Conservation (phyloP, 495 filamentous ascomycete genomes). For the Hypoxylon subgilvum region DNA sequence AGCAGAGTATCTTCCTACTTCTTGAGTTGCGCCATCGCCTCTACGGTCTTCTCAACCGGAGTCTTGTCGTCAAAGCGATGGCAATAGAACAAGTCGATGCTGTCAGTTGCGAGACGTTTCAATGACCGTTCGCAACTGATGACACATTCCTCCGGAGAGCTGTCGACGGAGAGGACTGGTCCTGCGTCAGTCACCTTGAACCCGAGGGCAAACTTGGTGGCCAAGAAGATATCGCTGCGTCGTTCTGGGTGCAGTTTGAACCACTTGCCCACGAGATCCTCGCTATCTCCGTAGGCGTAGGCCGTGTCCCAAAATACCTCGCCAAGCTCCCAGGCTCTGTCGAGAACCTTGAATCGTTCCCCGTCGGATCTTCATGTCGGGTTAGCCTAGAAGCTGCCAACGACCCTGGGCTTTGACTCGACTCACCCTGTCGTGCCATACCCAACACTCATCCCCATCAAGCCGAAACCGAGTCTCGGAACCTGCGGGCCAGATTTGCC, state of each 20-base stretch:
- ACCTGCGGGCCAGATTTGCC: slow-evolving; percentile 62
- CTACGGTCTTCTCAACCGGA: slow-evolving; percentile 69
- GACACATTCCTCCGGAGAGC: slow-evolving; percentile 60
- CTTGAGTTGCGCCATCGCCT: slow-evolving; percentile 54
- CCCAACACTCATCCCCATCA: slow-evolving; percentile 58
- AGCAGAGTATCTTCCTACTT: slow-evolving; percentile 25
- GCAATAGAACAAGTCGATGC: slow-evolving; percentile 67
- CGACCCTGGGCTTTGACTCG: neutral
- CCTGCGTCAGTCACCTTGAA: slow-evolving; percentile 9
- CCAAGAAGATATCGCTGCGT: slow-evolving; percentile 61
- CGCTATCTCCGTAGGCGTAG: slow-evolving; percentile 56
- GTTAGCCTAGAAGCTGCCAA: neutral
- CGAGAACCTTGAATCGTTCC: slow-evolving; percentile 56
- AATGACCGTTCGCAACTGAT: slow-evolving; percentile 59
- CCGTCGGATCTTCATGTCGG: slow-evolving; percentile 42
- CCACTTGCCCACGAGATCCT: slow-evolving; percentile 62
- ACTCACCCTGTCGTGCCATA: slow-evolving; percentile 52
- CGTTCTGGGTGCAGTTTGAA: slow-evolving; percentile 56
- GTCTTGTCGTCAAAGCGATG: slow-evolving; percentile 61
- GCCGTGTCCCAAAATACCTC: slow-evolving; percentile 59
- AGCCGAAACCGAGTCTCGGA: slow-evolving; percentile 60
- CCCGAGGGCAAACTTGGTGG: slow-evolving; percentile 60
- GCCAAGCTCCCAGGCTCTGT: slow-evolving; percentile 55
- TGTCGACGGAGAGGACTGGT: slow-evolving; percentile 41
- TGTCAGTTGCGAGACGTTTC: slow-evolving; percentile 54